phyloP scores from a whole-genome alignment of 1,139 yeast species.

The Geotrichum carabidarum region DNA sequence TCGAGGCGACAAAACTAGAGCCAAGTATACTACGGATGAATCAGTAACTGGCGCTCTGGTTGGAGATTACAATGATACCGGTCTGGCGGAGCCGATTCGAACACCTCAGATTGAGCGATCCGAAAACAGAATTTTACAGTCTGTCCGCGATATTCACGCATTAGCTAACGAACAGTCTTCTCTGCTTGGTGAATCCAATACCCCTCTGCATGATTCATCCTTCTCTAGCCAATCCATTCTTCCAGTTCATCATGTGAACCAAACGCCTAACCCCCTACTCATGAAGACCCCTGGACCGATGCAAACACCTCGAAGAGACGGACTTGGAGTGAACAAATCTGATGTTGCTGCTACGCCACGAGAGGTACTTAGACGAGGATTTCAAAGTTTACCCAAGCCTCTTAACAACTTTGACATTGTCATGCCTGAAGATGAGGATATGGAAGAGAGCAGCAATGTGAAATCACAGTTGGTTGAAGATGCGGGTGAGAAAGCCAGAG shows the following conservation, averaged over 20 bases:
- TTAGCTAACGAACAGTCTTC: slow-evolving; percentile 33
- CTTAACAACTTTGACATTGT: slow-evolving; percentile 55
- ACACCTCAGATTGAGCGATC: slow-evolving; percentile 21
- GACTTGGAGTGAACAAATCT: slow-evolving; percentile 25
- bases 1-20: slow-evolving; percentile 25
- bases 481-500: slow-evolving; percentile 38
- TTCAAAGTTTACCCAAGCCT: slow-evolving; percentile 50
- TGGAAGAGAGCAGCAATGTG: slow-evolving; percentile 23
- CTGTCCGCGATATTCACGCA: slow-evolving; percentile 31
- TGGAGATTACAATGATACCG: slow-evolving; percentile 20
- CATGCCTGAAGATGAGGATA: slow-evolving; percentile 36
- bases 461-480: slow-evolving; percentile 30
- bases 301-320: slow-evolving; percentile 25
- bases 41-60: slow-evolving; percentile 25
- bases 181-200: slow-evolving; percentile 30
- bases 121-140: slow-evolving; percentile 29
- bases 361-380: slow-evolving; percentile 30
- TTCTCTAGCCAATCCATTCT: slow-evolving; percentile 18
- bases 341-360: slow-evolving; percentile 25
- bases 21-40: slow-evolving; percentile 24
- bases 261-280: slow-evolving; percentile 26
- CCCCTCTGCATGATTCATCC: slow-evolving; percentile 25
- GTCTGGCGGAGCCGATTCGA: slow-evolving; percentile 18
- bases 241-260: slow-evolving; percentile 1
- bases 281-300: slow-evolving; percentile 12